Evolutionary conservation across 805 yeast species (phyloP).

Genomic region (Schizosaccharomyces octosporus): DNA sequence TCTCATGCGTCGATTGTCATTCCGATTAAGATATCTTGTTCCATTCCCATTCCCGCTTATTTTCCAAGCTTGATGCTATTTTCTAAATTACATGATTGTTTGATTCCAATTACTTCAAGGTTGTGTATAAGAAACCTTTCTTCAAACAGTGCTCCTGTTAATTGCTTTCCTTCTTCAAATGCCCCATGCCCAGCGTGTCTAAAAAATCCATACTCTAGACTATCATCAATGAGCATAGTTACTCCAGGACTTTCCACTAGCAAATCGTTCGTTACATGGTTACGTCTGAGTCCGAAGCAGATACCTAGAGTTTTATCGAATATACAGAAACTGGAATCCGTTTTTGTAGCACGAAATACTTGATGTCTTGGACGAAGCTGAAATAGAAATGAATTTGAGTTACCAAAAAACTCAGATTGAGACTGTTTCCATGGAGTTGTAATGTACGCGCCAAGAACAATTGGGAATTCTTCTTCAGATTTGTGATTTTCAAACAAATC

Average conservation of each 20-base stretch:
- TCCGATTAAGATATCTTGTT: too few species aligned
- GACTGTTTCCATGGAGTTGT: not conserved
- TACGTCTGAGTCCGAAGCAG: not conserved
- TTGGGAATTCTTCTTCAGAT: not conserved
- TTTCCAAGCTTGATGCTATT: too few species aligned
- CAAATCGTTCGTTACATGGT: not conserved
- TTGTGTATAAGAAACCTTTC: not conserved
- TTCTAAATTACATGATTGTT: too few species aligned
- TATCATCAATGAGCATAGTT: not conserved
- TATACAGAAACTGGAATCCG: not conserved
- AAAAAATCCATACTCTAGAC: not conserved
- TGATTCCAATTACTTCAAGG: not conserved
- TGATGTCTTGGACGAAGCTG: not conserved
- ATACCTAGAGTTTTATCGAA: not conserved
- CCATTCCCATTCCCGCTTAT: too few species aligned
- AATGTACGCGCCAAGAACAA: not conserved
- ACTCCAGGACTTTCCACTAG: not conserved
- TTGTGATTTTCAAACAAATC: not conserved
- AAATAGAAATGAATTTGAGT: not conserved
- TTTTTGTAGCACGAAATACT: not conserved
- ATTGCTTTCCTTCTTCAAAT: not conserved
- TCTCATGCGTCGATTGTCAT: too few species aligned
- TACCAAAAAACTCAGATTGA: not conserved
- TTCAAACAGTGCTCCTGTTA: not conserved
- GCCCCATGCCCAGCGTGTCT: not conserved